These are phyloP conservation scores for Omphalotus olearius DNA, from an alignment of 1,284 basidiomycete species.

Conservation along the genomic window DNA sequence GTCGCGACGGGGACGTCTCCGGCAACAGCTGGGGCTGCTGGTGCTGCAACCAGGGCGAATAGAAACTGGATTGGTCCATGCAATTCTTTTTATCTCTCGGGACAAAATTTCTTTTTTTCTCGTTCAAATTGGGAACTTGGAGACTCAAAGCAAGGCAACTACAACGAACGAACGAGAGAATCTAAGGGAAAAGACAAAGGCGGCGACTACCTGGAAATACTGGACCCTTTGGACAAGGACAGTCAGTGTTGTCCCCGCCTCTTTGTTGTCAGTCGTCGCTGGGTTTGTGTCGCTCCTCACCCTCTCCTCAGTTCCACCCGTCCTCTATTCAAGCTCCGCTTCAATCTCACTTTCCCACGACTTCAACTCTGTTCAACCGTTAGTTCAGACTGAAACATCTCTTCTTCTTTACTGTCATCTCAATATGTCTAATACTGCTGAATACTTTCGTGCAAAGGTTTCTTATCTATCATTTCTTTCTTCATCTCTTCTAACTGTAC, in stretches of 20 bases:
- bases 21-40: constrained; percentile 38
- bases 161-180: background rate
- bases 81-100: constrained; percentile 2
- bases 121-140: background rate
- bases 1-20: constrained; percentile 26
- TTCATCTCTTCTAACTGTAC: constrained; percentile 28
- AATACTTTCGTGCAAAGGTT: constrained; percentile 46
- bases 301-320: too few relatives aligned
- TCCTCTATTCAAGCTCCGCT: too few relatives aligned
- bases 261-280: too few relatives aligned
- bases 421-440: constrained; percentile 34
- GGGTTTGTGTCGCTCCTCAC: too few relatives aligned
- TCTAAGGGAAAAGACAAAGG: background rate
- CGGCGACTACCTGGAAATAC: background rate
- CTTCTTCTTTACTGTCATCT: constrained; percentile 5
- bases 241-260: background rate
- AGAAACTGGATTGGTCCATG: constrained; percentile 11
- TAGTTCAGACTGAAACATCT: constrained; percentile 4
- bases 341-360: too few relatives aligned
- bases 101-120: constrained; percentile 4
- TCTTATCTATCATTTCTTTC: constrained; percentile 12
- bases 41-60: constrained; percentile 19
- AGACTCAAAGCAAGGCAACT: background rate
- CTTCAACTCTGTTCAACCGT: background rate
- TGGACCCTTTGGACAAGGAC: background rate